Base-by-base conservation (phyloP, 2,329 filamentous ascomycete genomes). In the Fusarium veterinarium region DNA sequence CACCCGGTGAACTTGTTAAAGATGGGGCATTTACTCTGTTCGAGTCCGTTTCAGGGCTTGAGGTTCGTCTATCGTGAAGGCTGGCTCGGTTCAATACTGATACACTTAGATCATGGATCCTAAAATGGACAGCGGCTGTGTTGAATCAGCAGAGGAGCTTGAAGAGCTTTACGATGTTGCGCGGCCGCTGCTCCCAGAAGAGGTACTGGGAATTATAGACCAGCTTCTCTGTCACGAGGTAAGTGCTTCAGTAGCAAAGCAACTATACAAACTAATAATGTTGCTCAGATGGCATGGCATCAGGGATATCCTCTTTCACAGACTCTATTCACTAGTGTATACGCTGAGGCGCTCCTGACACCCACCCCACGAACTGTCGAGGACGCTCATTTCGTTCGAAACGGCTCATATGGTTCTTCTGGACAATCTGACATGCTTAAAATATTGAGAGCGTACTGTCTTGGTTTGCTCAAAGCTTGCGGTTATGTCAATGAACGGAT, bases 61-160 rank as follows among this genome's bases (percentile, higher is more conserved):
- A 96, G 88, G 91, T 89, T 80, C 62, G 83, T 69, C 13, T 40
- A 6, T 4, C 23, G 30, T 38, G 35, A 9, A 20, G 3, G 6
- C 17, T 11, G 9, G 37, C 20, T 23, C 16, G 14, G 25, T 8
- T 20, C 31, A 28, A 56, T 25, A 23, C 62, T 73, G 40, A 74
- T 33, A 10, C n/a, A 19, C 28, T 37, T 49, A 99, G 96, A 97
- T 99, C 76, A 98, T 98, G 94, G 96, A 99, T 79, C 91, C 93
- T 2, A 99, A 98, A 83, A 99, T 99, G 96, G 96, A 99, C 82
- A 98, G 94, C 79, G 96, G 96, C 33, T 95, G 92, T 73, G 86
- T 97, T 11, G 87, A 90, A 25, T 90, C 92, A 12, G 93, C 91
- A 35, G 94, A 97, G 78, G 90, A 91, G n/a, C 88, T 95, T 38